Evolutionary conservation across 805 yeast genomes (phyloP).

Genomic region (Barnettozyma sp.): DNA sequence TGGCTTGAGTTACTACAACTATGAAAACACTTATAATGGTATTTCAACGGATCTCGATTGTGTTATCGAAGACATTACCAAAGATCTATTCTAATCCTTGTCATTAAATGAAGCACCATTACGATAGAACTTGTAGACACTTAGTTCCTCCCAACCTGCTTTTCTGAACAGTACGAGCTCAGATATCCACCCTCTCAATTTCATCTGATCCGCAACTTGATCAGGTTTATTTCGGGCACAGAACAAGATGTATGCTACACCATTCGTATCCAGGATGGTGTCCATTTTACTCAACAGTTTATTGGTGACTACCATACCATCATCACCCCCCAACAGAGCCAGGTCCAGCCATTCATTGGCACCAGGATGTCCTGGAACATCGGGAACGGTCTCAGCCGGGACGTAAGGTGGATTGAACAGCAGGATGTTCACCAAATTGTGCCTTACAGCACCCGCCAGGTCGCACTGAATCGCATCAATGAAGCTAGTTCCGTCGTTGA

Average conservation of each 20-base stretch:
- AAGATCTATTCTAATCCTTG: constrained; percentile 42
- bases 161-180: constrained; percentile 55
- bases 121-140: constrained; percentile 73
- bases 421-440: constrained; percentile 53
- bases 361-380: constrained; percentile 39
- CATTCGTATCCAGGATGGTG: constrained; percentile 44
- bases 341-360: constrained; percentile 75
- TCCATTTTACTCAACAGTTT: constrained; percentile 49
- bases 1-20: constrained; percentile 54
- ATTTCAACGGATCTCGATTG: constrained; percentile 33
- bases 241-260: constrained; percentile 82
- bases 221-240: constrained; percentile 88
- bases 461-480: constrained; percentile 52
- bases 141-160: constrained; percentile 94
- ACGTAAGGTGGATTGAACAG: constrained; percentile 97
- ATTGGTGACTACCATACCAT: constrained; percentile 86
- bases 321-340: constrained; percentile 83
- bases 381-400: constrained; percentile 75
- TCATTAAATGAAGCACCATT: too few species aligned
- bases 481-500: constrained; percentile 26
- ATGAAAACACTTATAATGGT: constrained; percentile 58
- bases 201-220: constrained; percentile 44
- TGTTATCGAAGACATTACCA: constrained; percentile 49
- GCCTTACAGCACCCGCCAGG: constrained; percentile 44
- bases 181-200: constrained; percentile 44